Base-by-base conservation (phyloP, 345 rosid genomes). In the Combretum micranthum region DNA sequence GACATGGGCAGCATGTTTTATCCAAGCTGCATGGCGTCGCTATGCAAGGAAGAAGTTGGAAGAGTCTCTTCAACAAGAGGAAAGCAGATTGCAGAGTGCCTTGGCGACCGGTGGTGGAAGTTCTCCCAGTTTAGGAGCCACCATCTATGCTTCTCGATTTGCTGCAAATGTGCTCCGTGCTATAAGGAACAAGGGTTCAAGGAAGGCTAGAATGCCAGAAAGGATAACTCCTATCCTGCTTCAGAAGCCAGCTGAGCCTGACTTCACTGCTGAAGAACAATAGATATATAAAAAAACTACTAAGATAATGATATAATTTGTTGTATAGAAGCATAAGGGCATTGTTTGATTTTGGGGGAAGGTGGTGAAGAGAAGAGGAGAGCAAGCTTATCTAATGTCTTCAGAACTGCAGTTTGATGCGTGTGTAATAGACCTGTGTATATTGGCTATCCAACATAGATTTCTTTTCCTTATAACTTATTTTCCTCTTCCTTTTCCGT, bases 201-300 rank as follows among this genome's bases (percentile, higher is more conserved):
- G 77, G 47, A 86, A 80, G 68, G 77, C 81, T 3, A 84, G 93
- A 76, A 46, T 81, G 37, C 56, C 71, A 0, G 96, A 91, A 48
- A 70, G 98, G 56, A 75, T 83, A 54, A 81, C 84, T 3, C 90
- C 86, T 1, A 73, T 84, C 58, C 67, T 88, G 52, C 95, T 81
- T 59, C 96, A 86, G 75, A 88, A 91, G 65, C 96, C 96, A 15
- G 78, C 98, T 11, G 98, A 91, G 61, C 98, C 96, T 13, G 95
- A 91, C 76, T 87, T 91, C 65, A 77, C 80, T 26, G 76, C 82
- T 20, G 92, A 77, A 56, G 69, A 44, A 46, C 52, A 44, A 11
- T 64, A 57, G 52, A 11, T 32, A 32, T 32, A 7, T 32, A 32
- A 32, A 32, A 32, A 11, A 32, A 32, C 39, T 32, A 32, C 39